Percentiles rank a stretch among this genome's conserved stretches.
Evolutionary conservation across 768 basidiomycete genomes (phyloP).

Genomic region (Rhodocollybia butyracea): DNA sequence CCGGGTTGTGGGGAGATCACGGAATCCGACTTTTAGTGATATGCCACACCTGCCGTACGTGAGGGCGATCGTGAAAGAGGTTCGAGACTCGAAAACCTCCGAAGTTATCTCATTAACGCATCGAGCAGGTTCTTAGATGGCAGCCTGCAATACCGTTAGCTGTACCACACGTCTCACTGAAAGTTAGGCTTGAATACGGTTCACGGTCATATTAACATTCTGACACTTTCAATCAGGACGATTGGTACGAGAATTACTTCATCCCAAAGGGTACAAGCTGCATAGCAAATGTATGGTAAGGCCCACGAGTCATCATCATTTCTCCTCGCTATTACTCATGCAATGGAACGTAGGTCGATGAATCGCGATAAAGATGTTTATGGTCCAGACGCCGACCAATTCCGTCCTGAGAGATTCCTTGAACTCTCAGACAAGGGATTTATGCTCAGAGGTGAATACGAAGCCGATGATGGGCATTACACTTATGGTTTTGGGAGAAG

Average conservation of each 20-base stretch:
- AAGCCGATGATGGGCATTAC: not conserved
- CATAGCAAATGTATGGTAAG: not conserved
- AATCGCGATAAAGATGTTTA: not conserved
- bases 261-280: conserved; percentile 35
- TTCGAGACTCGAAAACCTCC: no score
- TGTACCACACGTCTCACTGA: conserved; percentile 4
- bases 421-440: not conserved
- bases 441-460: not conserved
- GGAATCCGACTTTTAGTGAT: conserved; percentile 19
- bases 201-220: conserved; percentile 28
- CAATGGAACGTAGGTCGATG: not conserved
- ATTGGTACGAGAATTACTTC: conserved; percentile 40
- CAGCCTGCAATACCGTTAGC: conserved; percentile 27
- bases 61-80: conserved; percentile 16
- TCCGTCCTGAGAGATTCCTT: not conserved
- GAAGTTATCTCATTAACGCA: no score
- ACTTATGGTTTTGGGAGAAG: not conserved
- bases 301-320: not conserved
- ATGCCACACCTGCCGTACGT: conserved; percentile 15
- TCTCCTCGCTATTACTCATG: not conserved
- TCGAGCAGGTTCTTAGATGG: conserved; percentile 22
- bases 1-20: conserved; percentile 15
- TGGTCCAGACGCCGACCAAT: not conserved
- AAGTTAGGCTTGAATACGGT: not conserved
- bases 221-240: conserved; percentile 28